These are phyloP conservation scores for Pulveroboletus sp. DNA, from an alignment of 768 basidiomycete genomes.

Conservation along the genomic window DNA sequence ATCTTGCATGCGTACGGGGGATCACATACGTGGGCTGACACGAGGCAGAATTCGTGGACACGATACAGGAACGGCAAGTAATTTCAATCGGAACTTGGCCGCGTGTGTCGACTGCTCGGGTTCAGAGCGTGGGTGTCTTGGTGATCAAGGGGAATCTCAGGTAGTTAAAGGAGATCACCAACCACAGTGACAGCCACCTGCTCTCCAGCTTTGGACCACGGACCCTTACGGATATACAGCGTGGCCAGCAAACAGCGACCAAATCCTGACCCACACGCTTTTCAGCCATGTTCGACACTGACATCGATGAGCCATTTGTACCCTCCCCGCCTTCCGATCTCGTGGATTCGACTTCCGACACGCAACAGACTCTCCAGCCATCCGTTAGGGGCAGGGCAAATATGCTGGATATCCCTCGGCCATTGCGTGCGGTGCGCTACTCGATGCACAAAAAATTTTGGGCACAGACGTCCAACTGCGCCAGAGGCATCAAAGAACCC, in stretches of 20 bases:
- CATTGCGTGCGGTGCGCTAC: slow-evolving; percentile 30
- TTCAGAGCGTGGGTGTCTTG: slow-evolving; percentile 9
- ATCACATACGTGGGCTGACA: slow-evolving; percentile 8
- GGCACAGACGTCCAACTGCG: slow-evolving; percentile 33
- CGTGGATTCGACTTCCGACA: slow-evolving; percentile 25
- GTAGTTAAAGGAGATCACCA: slow-evolving; percentile 16
- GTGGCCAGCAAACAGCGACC: slow-evolving; percentile 3
- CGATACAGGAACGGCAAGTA: slow-evolving; percentile 17
- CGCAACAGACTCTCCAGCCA: slow-evolving; percentile 18
- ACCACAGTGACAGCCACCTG: neutral
- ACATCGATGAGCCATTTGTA: slow-evolving; percentile 28
- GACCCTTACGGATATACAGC: slow-evolving; percentile 9
- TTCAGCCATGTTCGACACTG: slow-evolving; percentile 24
- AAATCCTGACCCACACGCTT: slow-evolving; percentile 7
- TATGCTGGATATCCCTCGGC: slow-evolving; percentile 25
- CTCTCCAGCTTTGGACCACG: slow-evolving; percentile 1
- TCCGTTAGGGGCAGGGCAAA: slow-evolving; percentile 13
- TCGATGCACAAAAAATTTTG: slow-evolving; percentile 31
- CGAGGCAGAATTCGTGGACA: slow-evolving; percentile 19
- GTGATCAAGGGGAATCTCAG: slow-evolving; percentile 1
- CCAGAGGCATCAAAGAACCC: slow-evolving; percentile 31
- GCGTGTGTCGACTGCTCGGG: slow-evolving; percentile 22
- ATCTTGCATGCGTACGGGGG: neutral
- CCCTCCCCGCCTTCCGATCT: slow-evolving; percentile 28
- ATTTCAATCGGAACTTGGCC: slow-evolving; percentile 22